Evolutionary conservation across 139 green algal genomes (phyloP).

Genomic region (Desmodesmus armatus): DNA sequence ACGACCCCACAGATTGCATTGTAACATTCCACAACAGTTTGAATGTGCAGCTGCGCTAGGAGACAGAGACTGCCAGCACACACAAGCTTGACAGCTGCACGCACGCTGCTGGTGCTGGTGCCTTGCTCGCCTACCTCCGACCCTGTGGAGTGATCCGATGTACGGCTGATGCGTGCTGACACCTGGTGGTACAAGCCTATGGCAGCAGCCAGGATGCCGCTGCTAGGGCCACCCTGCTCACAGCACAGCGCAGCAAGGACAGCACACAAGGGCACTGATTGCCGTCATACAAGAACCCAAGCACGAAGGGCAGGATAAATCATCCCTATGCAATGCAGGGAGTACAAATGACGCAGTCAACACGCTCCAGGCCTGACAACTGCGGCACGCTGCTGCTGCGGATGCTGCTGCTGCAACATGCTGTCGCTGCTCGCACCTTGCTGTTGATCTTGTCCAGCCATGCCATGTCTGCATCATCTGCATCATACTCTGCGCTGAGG

Average conservation of each 20-base stretch:
- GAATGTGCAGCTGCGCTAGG: neutral
- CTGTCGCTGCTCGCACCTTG: constrained; percentile 20
- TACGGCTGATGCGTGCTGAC: constrained; percentile 1
- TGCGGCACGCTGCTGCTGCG: neutral
- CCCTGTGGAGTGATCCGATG: neutral
- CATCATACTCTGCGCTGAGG: constrained; percentile 30
- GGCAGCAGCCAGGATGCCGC: constrained; percentile 30
- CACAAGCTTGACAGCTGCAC: too few relatives aligned
- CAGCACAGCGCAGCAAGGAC: neutral
- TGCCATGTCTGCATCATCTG: constrained; percentile 31
- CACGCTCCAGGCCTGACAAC: neutral
- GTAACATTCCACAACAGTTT: neutral
- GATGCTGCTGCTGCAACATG: neutral
- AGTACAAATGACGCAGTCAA: too few relatives aligned
- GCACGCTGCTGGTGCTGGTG: constrained; percentile 25
- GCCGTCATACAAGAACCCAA: neutral
- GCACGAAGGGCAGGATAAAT: neutral
- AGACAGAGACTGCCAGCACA: neutral
- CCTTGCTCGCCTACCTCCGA: neutral
- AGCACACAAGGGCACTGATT: neutral
- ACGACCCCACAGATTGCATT: neutral
- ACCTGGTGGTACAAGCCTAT: constrained; percentile 40
- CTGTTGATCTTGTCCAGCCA: constrained; percentile 34
- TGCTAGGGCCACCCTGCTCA: constrained; percentile 14
- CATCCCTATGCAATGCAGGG: neutral